A percentile compares a stretch with the other conserved stretches of the same genome.
Evolutionary conservation across 306 rosid genomes (phyloP).

Genomic region (Gastrolobium bilobum): DNA sequence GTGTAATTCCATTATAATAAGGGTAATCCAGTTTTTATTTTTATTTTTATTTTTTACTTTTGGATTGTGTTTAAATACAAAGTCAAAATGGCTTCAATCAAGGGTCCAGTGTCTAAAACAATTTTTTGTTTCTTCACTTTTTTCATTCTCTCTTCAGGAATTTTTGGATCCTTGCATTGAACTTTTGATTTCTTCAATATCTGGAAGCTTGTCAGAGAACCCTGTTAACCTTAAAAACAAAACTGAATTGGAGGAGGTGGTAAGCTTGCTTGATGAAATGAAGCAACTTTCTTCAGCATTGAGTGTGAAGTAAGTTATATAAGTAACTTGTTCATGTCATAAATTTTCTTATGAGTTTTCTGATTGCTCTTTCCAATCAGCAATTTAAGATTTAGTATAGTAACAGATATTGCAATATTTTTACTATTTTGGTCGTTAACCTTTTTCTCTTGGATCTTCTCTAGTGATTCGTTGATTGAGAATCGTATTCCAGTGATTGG

Average conservation of each 20-base stretch:
- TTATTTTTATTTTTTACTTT: too few species aligned
- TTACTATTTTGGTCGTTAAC: neutral
- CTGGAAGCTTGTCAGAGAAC: neutral
- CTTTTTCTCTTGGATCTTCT: neutral
- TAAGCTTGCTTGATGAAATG: constrained; percentile 25
- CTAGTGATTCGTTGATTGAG: neutral
- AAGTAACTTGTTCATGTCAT: too few species aligned
- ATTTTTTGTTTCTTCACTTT: neutral
- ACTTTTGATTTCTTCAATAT: neutral
- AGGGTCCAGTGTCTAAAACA: too few species aligned
- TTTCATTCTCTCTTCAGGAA: neutral
- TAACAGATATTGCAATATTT: too few species aligned
- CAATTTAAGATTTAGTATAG: neutral
- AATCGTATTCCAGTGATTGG: neutral
- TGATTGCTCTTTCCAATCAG: neutral
- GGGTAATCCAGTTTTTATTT: constrained; percentile 31
- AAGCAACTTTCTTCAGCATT: constrained; percentile 27
- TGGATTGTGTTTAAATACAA: too few species aligned
- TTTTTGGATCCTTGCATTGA: neutral
- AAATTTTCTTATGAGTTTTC: neutral
- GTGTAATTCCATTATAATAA: constrained; percentile 2
- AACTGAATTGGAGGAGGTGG: neutral
- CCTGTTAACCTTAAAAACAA: neutral
- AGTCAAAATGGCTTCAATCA: too few species aligned
- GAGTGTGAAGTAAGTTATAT: too few species aligned